Evolutionary conservation across 179 eudicot genomes (phyloP), one percentile per base, ranked within the genome.

Genomic region (Kewa caespitosa): DNA sequence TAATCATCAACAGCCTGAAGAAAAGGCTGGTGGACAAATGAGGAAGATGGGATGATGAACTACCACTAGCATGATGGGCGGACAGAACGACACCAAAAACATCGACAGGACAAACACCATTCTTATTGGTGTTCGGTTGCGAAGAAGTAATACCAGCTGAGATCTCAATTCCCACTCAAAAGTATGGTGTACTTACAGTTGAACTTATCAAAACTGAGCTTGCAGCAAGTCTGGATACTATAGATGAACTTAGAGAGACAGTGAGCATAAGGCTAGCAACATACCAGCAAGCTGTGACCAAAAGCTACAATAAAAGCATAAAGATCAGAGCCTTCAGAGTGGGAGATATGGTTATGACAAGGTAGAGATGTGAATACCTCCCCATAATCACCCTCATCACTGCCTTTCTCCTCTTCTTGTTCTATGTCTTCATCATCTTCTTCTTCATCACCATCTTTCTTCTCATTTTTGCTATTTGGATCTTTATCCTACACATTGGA

Each of bases 361-460:
- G n/a, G 39, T 25, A 48, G 23, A 55, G 23, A 76, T 41, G 50
- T 65, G 4, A 41, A 27, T 74, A 79, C 85, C 82, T 27, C 1
- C 0, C 11, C 63, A 64, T 82, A 82, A 48, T 82, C 85, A 32
- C 73, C 81, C 57, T 66, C 78, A 1, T 38, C 67, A 23, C 57
- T 74, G 0, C 52, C 63, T 11, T 82, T 82, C 4, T 71, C 80
- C 27, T 78, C 82, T 3, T 60, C 70, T 36, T 66, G 80, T 10
- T 69, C 57, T 8, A 30, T 33, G 27, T 65, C 76, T 22, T 81
- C 84, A 34, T 69, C 77, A 11, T 81, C 81, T 11, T 74, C 75
- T 14, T 82, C 81, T 0, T 81, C 84, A 20, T 78, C 80, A 28
- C 67, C 83, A 38, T 37, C 74, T 43, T 78, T 79, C 42, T 74